Conservation (phyloP, 371 early-diverging fungal species). For the Synchytrium microbalum region DNA sequence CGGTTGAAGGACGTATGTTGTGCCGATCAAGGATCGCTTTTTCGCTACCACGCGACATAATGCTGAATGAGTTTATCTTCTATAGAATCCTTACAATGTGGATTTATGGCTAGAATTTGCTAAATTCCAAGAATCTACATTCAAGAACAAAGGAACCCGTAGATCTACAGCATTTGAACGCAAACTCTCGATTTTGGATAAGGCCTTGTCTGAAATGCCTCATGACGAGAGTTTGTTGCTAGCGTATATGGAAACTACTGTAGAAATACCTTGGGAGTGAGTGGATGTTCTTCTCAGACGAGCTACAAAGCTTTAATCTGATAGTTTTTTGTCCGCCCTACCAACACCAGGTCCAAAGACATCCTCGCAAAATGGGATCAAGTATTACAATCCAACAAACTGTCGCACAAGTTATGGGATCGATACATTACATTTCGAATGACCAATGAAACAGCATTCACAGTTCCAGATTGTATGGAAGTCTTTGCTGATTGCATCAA, state of each 20-base stretch:
- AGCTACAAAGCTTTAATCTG: too few species aligned
- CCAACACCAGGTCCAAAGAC: slow-evolving; percentile 31
- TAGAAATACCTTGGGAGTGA: slow-evolving; percentile 51
- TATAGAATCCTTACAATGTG: slow-evolving; percentile 51
- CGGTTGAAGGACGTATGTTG: slow-evolving; percentile 2
- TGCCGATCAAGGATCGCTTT: background rate
- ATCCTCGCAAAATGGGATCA: slow-evolving; percentile 66
- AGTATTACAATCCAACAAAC: slow-evolving; percentile 40
- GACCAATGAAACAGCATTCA: slow-evolving; percentile 61
- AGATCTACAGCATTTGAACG: slow-evolving; percentile 45
- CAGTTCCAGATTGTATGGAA: slow-evolving; percentile 49
- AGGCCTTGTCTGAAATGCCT: slow-evolving; percentile 58
- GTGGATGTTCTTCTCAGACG: slow-evolving; percentile 12
- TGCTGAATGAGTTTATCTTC: background rate
- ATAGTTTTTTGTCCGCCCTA: too few species aligned
- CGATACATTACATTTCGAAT: slow-evolving; percentile 68
- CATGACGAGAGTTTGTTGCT: slow-evolving; percentile 45
- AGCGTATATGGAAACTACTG: slow-evolving; percentile 53
- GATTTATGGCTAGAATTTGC: slow-evolving; percentile 63
- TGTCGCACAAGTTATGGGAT: slow-evolving; percentile 57
- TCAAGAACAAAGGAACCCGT: slow-evolving; percentile 36
- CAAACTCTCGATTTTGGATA: slow-evolving; percentile 67
- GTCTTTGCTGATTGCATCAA: slow-evolving; percentile 58
- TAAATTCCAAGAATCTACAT: slow-evolving; percentile 38
- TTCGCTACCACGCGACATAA: slow-evolving; percentile 1